These are phyloP conservation scores for Trametes cubensis DNA, from an alignment of 768 basidiomycete genomes.

Conservation along the genomic window DNA sequence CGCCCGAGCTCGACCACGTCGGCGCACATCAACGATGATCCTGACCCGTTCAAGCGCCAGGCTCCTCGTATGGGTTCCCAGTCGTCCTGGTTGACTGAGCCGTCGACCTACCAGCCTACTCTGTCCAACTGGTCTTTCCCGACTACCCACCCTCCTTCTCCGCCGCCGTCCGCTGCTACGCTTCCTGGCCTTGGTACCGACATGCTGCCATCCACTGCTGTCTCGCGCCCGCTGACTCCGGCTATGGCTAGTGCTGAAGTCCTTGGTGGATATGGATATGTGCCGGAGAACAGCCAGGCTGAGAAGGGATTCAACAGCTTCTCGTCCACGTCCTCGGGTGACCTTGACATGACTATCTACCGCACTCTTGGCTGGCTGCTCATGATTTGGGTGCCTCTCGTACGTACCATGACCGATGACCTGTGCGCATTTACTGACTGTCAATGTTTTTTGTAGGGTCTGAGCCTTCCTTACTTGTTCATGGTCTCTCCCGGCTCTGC, in stretches of 20 bases:
- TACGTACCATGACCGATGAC: conserved; percentile 40
- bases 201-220: conserved; percentile 40
- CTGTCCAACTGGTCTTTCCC: conserved; percentile 74
- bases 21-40: conserved; percentile 43
- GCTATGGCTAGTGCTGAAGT: conserved; percentile 61
- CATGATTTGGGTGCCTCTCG: conserved; percentile 69
- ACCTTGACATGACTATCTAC: conserved; percentile 57
- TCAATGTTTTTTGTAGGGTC: conserved; percentile 41
- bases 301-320: conserved; percentile 57
- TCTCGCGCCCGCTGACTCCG: conserved; percentile 53
- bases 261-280: conserved; percentile 69
- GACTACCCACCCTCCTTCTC: conserved; percentile 39
- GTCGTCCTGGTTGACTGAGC: conserved; percentile 74
- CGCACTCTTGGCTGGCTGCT: conserved; percentile 66
- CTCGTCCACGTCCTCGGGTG: conserved; percentile 45
- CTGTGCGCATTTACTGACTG: not conserved
- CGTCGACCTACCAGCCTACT: conserved; percentile 57
- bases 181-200: conserved; percentile 46
- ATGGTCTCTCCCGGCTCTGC: conserved; percentile 45
- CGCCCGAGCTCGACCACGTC: conserved; percentile 47
- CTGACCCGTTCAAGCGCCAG: conserved; percentile 68
- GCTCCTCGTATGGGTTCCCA: conserved; percentile 59
- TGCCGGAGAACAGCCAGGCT: conserved; percentile 45
- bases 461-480: conserved; percentile 65
- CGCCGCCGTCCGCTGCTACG: conserved; percentile 38